Percentiles rank a stretch among this genome's conserved stretches.
Conservation (phyloP, 352 stramenopile genomes). For the Aphanomyces stellatus region DNA sequence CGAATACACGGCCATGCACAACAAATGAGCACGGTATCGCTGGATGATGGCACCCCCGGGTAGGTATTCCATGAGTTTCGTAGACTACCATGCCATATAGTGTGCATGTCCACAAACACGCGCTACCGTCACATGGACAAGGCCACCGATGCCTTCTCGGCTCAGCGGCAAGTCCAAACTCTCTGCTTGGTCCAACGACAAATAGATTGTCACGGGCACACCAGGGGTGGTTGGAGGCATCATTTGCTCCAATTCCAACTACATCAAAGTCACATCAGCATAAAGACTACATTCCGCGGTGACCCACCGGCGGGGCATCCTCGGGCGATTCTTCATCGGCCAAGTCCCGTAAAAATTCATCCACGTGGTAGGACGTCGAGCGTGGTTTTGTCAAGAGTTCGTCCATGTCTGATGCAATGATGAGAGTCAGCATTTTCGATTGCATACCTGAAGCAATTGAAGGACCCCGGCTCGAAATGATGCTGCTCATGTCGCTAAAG, state of each 20-base stretch:
- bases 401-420: not conserved
- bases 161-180: conserved; percentile 50
- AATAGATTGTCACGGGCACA: conserved; percentile 33
- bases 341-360: conserved; percentile 74
- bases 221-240: conserved; percentile 15
- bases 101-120: not conserved
- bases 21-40: not conserved
- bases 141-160: conserved; percentile 41
- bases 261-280: not conserved
- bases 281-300: not conserved
- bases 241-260: conserved; percentile 8
- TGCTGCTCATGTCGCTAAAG: conserved; percentile 11
- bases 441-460: not conserved
- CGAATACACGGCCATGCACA: conserved; percentile 7
- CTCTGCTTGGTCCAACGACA: conserved; percentile 52
- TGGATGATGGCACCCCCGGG: not conserved
- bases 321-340: conserved; percentile 47
- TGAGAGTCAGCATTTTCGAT: not conserved
- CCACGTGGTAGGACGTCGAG: conserved; percentile 37
- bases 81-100: not conserved
- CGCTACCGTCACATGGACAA: conserved; percentile 5
- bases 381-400: not conserved
- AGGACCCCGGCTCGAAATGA: conserved; percentile 18
- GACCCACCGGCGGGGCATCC: conserved; percentile 22
- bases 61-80: conserved; percentile 11